A percentile compares a stretch with the other conserved stretches of the same genome.
phyloP scores from a whole-genome alignment of 441 rosid species.

The Adansonia gregorii region DNA sequence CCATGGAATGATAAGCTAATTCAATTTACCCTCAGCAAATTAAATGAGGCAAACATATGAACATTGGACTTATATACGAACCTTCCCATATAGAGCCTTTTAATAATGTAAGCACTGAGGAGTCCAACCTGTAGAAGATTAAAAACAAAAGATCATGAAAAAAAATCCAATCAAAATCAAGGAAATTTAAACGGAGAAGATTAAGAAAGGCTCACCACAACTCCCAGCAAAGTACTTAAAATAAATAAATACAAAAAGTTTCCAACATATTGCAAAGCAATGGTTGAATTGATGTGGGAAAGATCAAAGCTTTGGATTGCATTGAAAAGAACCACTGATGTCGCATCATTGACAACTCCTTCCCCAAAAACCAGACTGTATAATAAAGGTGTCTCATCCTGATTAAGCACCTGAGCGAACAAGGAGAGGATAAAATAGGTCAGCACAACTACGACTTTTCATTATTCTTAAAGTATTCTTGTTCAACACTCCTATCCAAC shows the following conservation, averaged over 20 bases:
- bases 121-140: slow-evolving; percentile 67
- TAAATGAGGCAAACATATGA: slow-evolving; percentile 12
- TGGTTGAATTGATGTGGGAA: slow-evolving; percentile 54
- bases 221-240: slow-evolving; percentile 79
- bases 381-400: slow-evolving; percentile 86
- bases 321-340: slow-evolving; percentile 89
- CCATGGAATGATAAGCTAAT: not conserved
- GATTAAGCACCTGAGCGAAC: slow-evolving; percentile 69
- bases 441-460: not conserved
- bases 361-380: slow-evolving; percentile 92
- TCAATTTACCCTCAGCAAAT: not conserved
- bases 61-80: slow-evolving; percentile 29
- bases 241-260: slow-evolving; percentile 72
- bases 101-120: slow-evolving; percentile 77
- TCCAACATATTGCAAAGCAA: slow-evolving; percentile 60
- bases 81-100: slow-evolving; percentile 87
- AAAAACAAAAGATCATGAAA: not conserved
- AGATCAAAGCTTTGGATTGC: slow-evolving; percentile 84
- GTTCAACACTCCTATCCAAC: no score
- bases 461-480: no score
- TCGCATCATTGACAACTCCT: slow-evolving; percentile 94
- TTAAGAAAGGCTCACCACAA: slow-evolving; percentile 46
- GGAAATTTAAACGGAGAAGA: not conserved
- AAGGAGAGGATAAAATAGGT: slow-evolving; percentile 2
- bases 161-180: not conserved